Conservation (phyloP, 768 basidiomycete species). For the Chlorophyllum brunneum region DNA sequence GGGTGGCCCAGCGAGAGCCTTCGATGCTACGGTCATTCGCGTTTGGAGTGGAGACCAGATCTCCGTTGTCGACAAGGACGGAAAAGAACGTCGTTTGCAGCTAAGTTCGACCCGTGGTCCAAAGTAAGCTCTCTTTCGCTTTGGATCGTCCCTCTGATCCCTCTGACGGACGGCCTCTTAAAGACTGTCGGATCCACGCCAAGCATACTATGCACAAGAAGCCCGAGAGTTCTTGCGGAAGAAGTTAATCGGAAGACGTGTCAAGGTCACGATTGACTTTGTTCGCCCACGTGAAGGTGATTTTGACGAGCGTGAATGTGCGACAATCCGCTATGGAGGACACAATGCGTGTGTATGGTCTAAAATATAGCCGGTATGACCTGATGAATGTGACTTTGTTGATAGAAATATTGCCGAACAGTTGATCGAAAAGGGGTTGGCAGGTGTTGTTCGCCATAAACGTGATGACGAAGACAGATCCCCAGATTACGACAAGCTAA, state of each 20-base stretch:
- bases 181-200: slow-evolving; percentile 81
- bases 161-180: background rate
- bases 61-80: slow-evolving; percentile 72
- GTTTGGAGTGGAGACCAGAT: slow-evolving; percentile 94
- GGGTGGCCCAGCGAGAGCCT: slow-evolving; percentile 46
- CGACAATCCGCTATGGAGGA: slow-evolving; percentile 80
- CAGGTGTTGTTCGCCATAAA: slow-evolving; percentile 86
- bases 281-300: slow-evolving; percentile 89
- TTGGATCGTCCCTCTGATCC: background rate
- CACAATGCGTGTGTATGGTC: slow-evolving; percentile 63
- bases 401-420: slow-evolving; percentile 87
- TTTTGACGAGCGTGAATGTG: slow-evolving; percentile 90
- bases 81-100: slow-evolving; percentile 79
- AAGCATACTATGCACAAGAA: slow-evolving; percentile 86
- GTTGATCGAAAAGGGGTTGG: slow-evolving; percentile 89
- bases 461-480: slow-evolving; percentile 95
- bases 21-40: slow-evolving; percentile 81
- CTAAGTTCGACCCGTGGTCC: slow-evolving; percentile 87
- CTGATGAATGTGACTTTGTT: background rate
- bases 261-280: slow-evolving; percentile 85
- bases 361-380: background rate
- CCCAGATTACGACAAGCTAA: slow-evolving; percentile 93
- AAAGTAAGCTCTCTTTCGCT: slow-evolving; percentile 44
- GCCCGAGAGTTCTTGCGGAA: slow-evolving; percentile 92
- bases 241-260: slow-evolving; percentile 85